Evolutionary conservation across 805 yeast genomes (phyloP).

Genomic region (Starmerella asiatica): DNA sequence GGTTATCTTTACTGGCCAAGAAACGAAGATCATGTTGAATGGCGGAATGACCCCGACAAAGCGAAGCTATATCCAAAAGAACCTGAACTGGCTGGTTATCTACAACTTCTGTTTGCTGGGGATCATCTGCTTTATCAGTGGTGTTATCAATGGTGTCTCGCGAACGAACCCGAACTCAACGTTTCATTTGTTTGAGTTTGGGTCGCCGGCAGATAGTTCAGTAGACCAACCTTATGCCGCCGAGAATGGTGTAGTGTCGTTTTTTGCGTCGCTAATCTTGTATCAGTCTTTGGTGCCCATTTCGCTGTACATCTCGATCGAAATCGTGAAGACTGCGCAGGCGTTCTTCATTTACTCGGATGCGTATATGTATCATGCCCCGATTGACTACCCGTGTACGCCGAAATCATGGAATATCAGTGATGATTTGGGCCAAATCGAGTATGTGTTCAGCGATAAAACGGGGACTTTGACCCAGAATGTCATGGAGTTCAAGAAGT

Average conservation of each 20-base stretch:
- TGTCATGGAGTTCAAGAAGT: conserved; percentile 72
- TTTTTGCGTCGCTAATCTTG: conserved; percentile 59
- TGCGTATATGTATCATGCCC: conserved; percentile 52
- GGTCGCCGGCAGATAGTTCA: conserved; percentile 37
- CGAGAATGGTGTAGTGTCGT: conserved; percentile 53
- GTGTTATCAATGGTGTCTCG: conserved; percentile 53
- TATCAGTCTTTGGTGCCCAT: conserved; percentile 72
- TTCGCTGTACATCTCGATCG: conserved; percentile 65
- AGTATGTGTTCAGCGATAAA: conserved; percentile 69
- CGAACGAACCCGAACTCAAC: conserved; percentile 37
- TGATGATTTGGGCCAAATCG: conserved; percentile 75
- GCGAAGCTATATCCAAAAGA: conserved; percentile 50
- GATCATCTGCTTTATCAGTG: conserved; percentile 55
- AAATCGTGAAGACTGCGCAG: conserved; percentile 65
- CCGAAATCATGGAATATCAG: conserved; percentile 79
- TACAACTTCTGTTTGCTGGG: conserved; percentile 53
- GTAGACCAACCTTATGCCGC: conserved; percentile 35
- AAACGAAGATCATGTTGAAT: conserved; percentile 67
- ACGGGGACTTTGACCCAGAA: conserved; percentile 78
- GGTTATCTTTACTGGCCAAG: conserved; percentile 61
- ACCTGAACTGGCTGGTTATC: conserved; percentile 53
- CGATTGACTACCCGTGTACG: conserved; percentile 61
- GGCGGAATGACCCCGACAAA: conserved; percentile 72
- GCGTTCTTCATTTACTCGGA: conserved; percentile 68
- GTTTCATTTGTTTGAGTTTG: conserved; percentile 43